Evolutionary conservation across 2,329 filamentous ascomycete species (phyloP), one percentile per base, ranked within the genome.

Genomic region (Myriosclerotinia duriaeana): DNA sequence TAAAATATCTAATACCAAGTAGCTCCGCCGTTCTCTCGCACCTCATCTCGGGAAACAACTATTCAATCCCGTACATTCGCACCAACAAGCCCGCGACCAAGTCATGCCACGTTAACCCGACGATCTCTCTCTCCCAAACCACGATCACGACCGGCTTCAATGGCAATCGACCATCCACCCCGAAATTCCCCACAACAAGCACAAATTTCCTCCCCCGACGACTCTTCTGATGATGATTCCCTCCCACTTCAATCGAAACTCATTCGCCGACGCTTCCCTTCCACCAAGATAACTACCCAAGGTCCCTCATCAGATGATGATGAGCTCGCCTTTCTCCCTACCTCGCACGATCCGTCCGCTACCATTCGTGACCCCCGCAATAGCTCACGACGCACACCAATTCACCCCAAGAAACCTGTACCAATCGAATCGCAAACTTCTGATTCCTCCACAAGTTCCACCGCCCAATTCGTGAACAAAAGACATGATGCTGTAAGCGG

Each of bases 371-470:
- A 76, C 61, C 72, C 72, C 2, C 52, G 69, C 11, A 69, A 71
- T 60, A 69, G 71, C 4, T 53, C 38, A 55, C 68, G 20, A 62
- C 69, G 42, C 50, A 67, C 50, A 22, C 44, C 53, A 1, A 36
- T 55, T 20, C 67, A 72, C 46, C 67, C 72, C 52, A 69, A 66
- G 53, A 74, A 74, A 50, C 46, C 46, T 44, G 22, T 66, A 5
- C 68, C 66, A 15, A 67, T 72, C 30, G 73, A 73, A 68, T 76
- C 74, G 30, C 74, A 75, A 66, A 87, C 84, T 1, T 87, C 85
- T 0, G 86, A 90, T 71, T 90, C 89, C 0, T 88, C 88, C 2
- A 79, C 81, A 0, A 82, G 83, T 68, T 87, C 85, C 26, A 63
- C 70, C 2, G 68, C 73, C 11, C 71, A 69, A 17, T 64, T 69